These are phyloP conservation scores for Linnemannia hyalina DNA, from an alignment of 192 early-diverging fungal genomes.

Conservation along the genomic window DNA sequence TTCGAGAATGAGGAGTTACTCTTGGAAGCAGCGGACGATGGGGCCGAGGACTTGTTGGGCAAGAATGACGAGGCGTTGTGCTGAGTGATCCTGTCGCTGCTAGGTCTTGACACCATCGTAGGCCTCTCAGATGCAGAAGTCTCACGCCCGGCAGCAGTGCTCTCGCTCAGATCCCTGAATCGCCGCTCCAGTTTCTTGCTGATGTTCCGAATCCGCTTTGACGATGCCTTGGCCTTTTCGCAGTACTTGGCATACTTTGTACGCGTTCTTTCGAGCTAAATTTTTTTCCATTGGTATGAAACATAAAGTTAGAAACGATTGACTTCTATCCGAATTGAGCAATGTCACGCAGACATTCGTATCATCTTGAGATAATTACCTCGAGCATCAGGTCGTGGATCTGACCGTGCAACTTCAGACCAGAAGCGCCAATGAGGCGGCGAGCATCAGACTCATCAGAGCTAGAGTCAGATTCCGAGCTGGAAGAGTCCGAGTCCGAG, in stretches of 20 bases:
- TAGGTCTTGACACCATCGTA: neutral
- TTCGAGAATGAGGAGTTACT: neutral
- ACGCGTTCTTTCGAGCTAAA: slow-evolving; percentile 36
- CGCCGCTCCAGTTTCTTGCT: slow-evolving; percentile 34
- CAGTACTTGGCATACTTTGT: slow-evolving; percentile 44
- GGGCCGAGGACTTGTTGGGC: neutral
- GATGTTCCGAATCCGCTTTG: slow-evolving; percentile 33
- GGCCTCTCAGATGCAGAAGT: neutral
- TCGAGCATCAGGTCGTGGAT: slow-evolving; percentile 46
- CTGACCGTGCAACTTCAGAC: slow-evolving; percentile 30
- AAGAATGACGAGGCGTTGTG: neutral
- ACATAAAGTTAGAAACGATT: neutral
- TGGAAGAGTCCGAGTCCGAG: slow-evolving; percentile 13
- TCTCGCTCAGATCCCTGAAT: slow-evolving; percentile 31
- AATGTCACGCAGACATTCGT: neutral
- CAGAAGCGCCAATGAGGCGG: neutral
- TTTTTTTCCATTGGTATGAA: neutral
- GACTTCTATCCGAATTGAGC: neutral
- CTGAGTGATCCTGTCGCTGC: neutral
- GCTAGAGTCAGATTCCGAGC: slow-evolving; percentile 15
- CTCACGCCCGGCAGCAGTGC: neutral
- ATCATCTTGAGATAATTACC: neutral
- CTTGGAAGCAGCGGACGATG: neutral
- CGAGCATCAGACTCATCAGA: slow-evolving; percentile 32
- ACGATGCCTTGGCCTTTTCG: slow-evolving; percentile 27